Base-by-base conservation (phyloP, 2,329 filamentous ascomycete genomes). In the Claviceps sp. region DNA sequence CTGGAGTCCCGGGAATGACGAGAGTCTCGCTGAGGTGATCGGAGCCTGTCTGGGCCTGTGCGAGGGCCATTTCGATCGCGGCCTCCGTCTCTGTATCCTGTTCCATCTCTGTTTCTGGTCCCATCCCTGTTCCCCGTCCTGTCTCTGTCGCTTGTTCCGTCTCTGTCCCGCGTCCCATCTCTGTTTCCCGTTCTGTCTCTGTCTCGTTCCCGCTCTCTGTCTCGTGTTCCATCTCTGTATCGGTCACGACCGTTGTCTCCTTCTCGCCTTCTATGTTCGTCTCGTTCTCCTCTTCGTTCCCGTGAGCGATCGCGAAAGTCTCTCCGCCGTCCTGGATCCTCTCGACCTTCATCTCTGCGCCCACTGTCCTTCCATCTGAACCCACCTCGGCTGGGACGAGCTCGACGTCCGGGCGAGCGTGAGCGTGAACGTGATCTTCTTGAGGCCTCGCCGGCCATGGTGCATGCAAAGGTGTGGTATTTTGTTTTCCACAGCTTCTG, bases 311-410 rank as follows among this genome's bases (percentile, higher is more conserved):
- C 70, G 20, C 70, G 68, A 52, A 71, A 71, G 47, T 79, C 74
- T 56, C 77, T 67, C 52, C 67, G 67, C 16, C 58, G 56, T 53
- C 71, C 59, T 44, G 54, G 50, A 18, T 63, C 58, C 46, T 63
- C 61, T 44, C 67, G 63, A 18, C 73, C 69, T 40, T 68, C 65
- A 6, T 63, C 64, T 55, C 73, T 69, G 49, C 75, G 70, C 59
- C 73, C 73, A 49, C 72, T 76, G 50, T 79, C 76, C 59, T 82
- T 83, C 71, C 75, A 82, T 57, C 73, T 74, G 58, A 82, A 79
- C 9, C 78, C 77, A 4, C 75, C 53, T 22, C 55, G 73, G 47
- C 56, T 61, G 37, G 57, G 54, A 36, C 57, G 61, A 8, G 60
- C 57, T 3, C 57, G 54, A 9, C 60, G 58, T 1, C 56, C 40